A percentile compares a stretch with the other conserved stretches of the same genome.
Conservation (phyloP, 805 yeast genomes). For the Cyberlindnera samutprakarnensis region DNA sequence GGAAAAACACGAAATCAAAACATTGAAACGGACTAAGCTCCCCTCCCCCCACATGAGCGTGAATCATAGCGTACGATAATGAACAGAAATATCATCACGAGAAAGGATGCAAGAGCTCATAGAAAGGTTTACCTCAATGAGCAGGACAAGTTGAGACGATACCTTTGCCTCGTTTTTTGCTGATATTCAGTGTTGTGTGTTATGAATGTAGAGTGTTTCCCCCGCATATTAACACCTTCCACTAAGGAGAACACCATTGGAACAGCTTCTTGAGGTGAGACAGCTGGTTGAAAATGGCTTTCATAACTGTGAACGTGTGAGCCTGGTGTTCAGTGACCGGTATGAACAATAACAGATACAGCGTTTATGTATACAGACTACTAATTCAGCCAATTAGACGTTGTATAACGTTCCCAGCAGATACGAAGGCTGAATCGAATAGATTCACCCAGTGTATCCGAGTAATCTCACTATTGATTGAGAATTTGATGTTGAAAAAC, state of each 20-base stretch:
- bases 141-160: not conserved
- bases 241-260: conserved; percentile 8
- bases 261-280: conserved; percentile 1
- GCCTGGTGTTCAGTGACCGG: not conserved
- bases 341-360: not conserved
- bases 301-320: conserved; percentile 1
- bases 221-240: too few relatives aligned
- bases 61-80: too few relatives aligned
- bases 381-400: too few relatives aligned
- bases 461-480: conserved; percentile 10
- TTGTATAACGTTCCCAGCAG: conserved; percentile 13
- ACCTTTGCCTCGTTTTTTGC: too few relatives aligned
- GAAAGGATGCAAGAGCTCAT: too few relatives aligned
- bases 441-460: conserved; percentile 10
- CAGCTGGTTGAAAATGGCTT: conserved; percentile 5
- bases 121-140: conserved; percentile 1
- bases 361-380: too few relatives aligned
- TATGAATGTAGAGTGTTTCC: too few relatives aligned
- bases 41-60: too few relatives aligned
- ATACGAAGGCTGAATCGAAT: conserved; percentile 1
- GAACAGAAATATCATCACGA: conserved; percentile 2
- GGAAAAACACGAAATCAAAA: too few relatives aligned
- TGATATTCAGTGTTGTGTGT: too few relatives aligned
- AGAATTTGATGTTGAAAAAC: conserved; percentile 9
- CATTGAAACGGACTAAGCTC: too few relatives aligned